These are phyloP conservation scores for Dothistroma septosporum DNA, from an alignment of 2,329 filamentous ascomycete genomes.

Conservation along the genomic window DNA sequence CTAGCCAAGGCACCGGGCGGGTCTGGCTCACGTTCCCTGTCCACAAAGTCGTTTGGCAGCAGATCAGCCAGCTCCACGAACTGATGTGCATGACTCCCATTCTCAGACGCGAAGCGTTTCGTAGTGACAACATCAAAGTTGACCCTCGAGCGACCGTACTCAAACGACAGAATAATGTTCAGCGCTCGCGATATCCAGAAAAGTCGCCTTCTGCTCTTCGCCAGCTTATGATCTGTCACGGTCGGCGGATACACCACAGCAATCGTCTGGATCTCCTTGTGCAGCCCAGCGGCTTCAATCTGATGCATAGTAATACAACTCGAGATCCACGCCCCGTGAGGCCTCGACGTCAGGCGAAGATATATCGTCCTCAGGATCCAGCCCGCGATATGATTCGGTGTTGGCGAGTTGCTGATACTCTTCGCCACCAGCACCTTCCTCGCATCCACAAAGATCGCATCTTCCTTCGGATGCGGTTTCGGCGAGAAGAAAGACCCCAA, in stretches of 20 bases:
- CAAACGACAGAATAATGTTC: conserved; percentile 57
- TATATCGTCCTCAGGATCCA: conserved; percentile 56
- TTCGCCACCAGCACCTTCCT: conserved; percentile 38
- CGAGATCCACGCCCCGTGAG: conserved; percentile 55
- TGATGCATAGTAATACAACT: conserved; percentile 58
- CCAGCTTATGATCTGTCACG: conserved; percentile 31
- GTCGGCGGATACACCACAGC: conserved; percentile 33
- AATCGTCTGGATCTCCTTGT: conserved; percentile 40
- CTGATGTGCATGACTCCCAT: conserved; percentile 28
- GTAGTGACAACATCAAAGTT: conserved; percentile 45
- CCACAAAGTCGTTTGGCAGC: conserved; percentile 35
- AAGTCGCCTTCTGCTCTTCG: conserved; percentile 29
- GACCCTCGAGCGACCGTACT: conserved; percentile 53
- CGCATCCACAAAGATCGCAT: conserved; percentile 47
- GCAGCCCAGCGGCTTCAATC: conserved; percentile 51
- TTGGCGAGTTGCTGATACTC: conserved; percentile 27
- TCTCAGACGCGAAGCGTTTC: conserved; percentile 32
- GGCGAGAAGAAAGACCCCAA: conserved; percentile 52
- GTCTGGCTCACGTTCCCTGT: conserved; percentile 33
- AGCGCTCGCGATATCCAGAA: conserved; percentile 54
- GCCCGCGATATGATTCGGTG: conserved; percentile 41
- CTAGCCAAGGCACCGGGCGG: conserved; percentile 33
- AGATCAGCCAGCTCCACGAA: conserved; percentile 34
- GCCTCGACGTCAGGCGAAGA: conserved; percentile 50
- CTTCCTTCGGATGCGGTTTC: conserved; percentile 42